Conservation (phyloP, 2,329 filamentous ascomycete genomes). For the Monosporascus sp. region DNA sequence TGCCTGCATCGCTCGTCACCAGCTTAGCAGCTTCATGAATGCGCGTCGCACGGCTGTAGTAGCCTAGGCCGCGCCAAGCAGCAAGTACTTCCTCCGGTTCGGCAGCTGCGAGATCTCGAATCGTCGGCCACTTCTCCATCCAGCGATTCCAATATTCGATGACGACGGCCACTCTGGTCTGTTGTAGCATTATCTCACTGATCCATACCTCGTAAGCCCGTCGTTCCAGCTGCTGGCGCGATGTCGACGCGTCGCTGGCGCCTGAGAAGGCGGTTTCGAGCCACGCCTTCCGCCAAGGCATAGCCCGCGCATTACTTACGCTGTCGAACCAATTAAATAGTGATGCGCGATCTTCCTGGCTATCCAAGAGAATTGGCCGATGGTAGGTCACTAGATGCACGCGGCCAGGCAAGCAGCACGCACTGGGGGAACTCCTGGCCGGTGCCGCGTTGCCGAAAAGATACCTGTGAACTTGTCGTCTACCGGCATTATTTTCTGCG, state of each 20-base stretch:
- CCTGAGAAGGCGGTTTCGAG: conserved; percentile 33
- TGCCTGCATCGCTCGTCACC: conserved; percentile 36
- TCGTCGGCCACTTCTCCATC: conserved; percentile 56
- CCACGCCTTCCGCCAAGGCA: conserved; percentile 58
- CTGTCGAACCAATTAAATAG: conserved; percentile 50
- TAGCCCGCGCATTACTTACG: conserved; percentile 40
- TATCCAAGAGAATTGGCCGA: conserved; percentile 42
- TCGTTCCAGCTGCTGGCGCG: conserved; percentile 37
- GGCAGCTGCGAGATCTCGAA: conserved; percentile 50
- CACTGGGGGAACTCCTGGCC: neutral
- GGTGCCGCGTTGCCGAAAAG: conserved; percentile 14
- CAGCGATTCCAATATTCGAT: conserved; percentile 60
- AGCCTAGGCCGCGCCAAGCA: conserved; percentile 57
- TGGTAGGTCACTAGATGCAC: conserved; percentile 42
- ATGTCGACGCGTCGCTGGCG: conserved; percentile 1
- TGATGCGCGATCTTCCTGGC: conserved; percentile 25
- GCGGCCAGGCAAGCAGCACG: conserved; percentile 22
- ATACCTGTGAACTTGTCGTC: conserved; percentile 11
- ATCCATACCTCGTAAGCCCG: conserved; percentile 64
- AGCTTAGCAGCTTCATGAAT: conserved; percentile 52
- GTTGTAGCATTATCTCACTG: conserved; percentile 63
- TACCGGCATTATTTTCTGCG: conserved; percentile 8
- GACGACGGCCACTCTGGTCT: conserved; percentile 58
- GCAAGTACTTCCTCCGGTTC: conserved; percentile 50
- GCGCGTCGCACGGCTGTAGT: conserved; percentile 59